phyloP scores from a whole-genome alignment of 352 stramenopile genomes.

The Aphanomyces invadans region DNA sequence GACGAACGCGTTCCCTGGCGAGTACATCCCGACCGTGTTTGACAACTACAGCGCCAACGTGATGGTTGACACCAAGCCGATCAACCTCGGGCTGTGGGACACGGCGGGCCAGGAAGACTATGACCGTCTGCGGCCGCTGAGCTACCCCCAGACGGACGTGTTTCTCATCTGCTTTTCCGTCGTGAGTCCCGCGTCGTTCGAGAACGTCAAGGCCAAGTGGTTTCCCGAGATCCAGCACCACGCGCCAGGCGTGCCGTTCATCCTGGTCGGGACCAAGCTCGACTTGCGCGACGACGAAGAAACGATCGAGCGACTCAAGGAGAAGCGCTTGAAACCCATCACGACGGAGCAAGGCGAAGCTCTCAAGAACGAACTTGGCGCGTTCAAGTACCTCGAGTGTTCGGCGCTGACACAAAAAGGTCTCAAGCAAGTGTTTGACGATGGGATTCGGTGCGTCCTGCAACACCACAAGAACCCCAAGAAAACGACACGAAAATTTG shows the following conservation, averaged over 20 bases:
- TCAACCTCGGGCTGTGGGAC: constrained; percentile 96
- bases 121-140: constrained; percentile 90
- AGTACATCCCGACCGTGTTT: constrained; percentile 96
- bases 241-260: constrained; percentile 87
- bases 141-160: constrained; percentile 94
- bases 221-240: constrained; percentile 85
- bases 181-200: constrained; percentile 88
- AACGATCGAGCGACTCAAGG: constrained; percentile 78
- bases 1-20: constrained; percentile 93
- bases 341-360: constrained; percentile 72
- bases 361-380: constrained; percentile 84
- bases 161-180: constrained; percentile 96
- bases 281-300: constrained; percentile 88
- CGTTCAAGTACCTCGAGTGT: constrained; percentile 91
- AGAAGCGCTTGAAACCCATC: constrained; percentile 78
- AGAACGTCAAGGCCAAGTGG: constrained; percentile 95
- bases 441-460: constrained; percentile 87
- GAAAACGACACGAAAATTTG: constrained; percentile 31
- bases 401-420: constrained; percentile 90
- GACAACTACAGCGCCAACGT: constrained; percentile 92
- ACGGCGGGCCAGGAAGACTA: constrained; percentile 97
- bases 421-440: constrained; percentile 92
- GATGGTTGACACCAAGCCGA: constrained; percentile 90
- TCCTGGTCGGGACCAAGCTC: constrained; percentile 93
- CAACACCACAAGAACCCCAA: constrained; percentile 70